Percentiles rank a stretch among this genome's conserved stretches.
Conservation (phyloP, 2,329 filamentous ascomycete species). For the Septoria petroselini region DNA sequence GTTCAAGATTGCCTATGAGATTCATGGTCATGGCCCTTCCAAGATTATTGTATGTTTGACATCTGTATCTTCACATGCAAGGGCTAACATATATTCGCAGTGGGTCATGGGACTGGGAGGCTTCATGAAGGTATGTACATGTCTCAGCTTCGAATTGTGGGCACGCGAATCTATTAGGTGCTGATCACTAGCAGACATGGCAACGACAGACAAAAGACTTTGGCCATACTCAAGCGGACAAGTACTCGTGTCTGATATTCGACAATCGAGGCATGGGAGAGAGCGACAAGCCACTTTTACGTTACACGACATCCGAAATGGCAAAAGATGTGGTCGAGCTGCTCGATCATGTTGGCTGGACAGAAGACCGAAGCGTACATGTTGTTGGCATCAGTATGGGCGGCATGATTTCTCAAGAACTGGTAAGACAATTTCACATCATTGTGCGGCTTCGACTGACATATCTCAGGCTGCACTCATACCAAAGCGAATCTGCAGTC, state of each 20-base stretch:
- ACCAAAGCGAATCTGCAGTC: constrained; percentile 48
- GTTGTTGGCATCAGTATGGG: constrained; percentile 79
- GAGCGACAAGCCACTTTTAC: constrained; percentile 70
- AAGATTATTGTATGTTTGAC: constrained; percentile 66
- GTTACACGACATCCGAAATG: constrained; percentile 84
- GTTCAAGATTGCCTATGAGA: constrained; percentile 71
- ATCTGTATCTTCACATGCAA: constrained; percentile 10
- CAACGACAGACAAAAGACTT: constrained; percentile 82
- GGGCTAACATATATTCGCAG: constrained; percentile 43
- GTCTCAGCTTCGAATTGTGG: too few species aligned
- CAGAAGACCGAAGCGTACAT: constrained; percentile 57
- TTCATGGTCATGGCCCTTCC: constrained; percentile 70
- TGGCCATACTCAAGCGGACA: constrained; percentile 64
- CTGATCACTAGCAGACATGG: constrained; percentile 35
- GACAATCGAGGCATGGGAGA: constrained; percentile 84
- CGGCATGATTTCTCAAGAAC: constrained; percentile 87
- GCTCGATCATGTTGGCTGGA: constrained; percentile 67
- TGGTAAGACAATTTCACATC: constrained; percentile 47
- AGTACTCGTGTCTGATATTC: constrained; percentile 71
- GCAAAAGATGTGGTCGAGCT: constrained; percentile 73
- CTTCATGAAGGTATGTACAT: constrained; percentile 46
- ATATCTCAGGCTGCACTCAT: constrained; percentile 39
- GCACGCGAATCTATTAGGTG: too few species aligned
- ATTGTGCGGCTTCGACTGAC: constrained; percentile 2
- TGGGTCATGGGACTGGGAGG: constrained; percentile 79